Percentiles rank a stretch among this genome's conserved stretches.
phyloP scores from a whole-genome alignment of 108 stramenopile genomes.

The Skeletonema menzelii region DNA sequence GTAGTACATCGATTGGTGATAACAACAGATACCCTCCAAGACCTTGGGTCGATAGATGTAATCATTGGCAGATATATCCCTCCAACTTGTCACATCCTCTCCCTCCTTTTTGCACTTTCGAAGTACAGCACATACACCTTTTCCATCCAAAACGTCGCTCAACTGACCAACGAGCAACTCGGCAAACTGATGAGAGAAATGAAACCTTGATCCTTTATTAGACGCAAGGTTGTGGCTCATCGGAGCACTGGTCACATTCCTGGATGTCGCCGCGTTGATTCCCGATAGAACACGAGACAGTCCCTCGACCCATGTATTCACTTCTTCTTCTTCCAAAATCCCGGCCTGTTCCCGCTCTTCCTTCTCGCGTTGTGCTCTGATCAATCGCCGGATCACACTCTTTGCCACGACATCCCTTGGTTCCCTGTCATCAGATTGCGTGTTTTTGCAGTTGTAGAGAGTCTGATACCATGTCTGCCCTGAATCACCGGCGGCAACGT shows the following conservation, averaged over 20 bases:
- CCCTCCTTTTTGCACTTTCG: neutral
- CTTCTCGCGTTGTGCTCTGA: neutral
- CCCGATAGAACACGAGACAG: conserved; percentile 15
- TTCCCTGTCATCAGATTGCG: neutral
- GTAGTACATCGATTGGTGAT: conserved; percentile 18
- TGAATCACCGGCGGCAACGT: conserved; percentile 16
- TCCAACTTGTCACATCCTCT: neutral
- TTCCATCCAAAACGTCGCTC: conserved; percentile 15
- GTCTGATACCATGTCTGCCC: neutral
- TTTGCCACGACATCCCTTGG: neutral
- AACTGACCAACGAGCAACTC: conserved; percentile 25
- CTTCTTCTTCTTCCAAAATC: conserved; percentile 6
- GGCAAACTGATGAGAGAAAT: conserved; percentile 27
- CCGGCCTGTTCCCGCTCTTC: neutral
- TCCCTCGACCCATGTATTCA: conserved; percentile 13
- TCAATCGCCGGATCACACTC: neutral
- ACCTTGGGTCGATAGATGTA: conserved; percentile 10
- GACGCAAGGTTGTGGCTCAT: conserved; percentile 15
- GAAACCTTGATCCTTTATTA: conserved; percentile 14
- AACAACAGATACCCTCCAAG: conserved; percentile 13
- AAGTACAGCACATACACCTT: neutral
- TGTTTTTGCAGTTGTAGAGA: conserved; percentile 2
- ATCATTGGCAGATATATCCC: conserved; percentile 20
- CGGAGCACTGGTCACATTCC: conserved; percentile 17
- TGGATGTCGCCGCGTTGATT: conserved; percentile 24